Evolutionary conservation across 768 basidiomycete species (phyloP).

Genomic region (Agrocybe praecox): DNA sequence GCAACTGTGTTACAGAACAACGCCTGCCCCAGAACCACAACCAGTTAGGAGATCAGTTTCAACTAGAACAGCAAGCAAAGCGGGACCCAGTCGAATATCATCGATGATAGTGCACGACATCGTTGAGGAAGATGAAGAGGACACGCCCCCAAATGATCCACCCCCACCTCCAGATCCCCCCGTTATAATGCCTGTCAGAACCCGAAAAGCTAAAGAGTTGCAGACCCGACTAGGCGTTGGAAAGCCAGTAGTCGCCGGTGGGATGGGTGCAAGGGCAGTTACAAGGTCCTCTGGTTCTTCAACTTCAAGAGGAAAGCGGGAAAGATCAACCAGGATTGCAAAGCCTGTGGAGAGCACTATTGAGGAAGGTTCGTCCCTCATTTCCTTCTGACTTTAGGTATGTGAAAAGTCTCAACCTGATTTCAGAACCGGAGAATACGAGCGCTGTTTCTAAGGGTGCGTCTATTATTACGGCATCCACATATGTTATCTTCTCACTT

Average conservation of each 20-base stretch:
- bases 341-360: conserved; percentile 61
- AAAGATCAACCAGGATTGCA: conserved; percentile 50
- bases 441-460: conserved; percentile 11
- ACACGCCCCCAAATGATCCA: conserved; percentile 22
- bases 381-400: not conserved
- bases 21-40: conserved; percentile 10
- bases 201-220: conserved; percentile 72
- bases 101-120: conserved; percentile 53
- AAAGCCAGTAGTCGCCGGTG: conserved; percentile 65
- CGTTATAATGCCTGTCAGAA: conserved; percentile 38
- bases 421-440: conserved; percentile 24
- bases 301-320: conserved; percentile 45
- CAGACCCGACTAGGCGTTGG: conserved; percentile 75
- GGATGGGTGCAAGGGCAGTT: conserved; percentile 63
- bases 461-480: not conserved
- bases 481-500: not conserved
- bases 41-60: conserved; percentile 36
- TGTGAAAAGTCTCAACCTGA: conserved; percentile 5
- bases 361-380: conserved; percentile 48
- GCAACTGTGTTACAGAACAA: not conserved
- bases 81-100: conserved; percentile 41
- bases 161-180: conserved; percentile 17
- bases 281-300: conserved; percentile 54
- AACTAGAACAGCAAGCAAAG: conserved; percentile 36
- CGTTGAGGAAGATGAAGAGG: conserved; percentile 47